phyloP scores from a whole-genome alignment of 768 basidiomycete genomes.

The Tephrocybe sp. region DNA sequence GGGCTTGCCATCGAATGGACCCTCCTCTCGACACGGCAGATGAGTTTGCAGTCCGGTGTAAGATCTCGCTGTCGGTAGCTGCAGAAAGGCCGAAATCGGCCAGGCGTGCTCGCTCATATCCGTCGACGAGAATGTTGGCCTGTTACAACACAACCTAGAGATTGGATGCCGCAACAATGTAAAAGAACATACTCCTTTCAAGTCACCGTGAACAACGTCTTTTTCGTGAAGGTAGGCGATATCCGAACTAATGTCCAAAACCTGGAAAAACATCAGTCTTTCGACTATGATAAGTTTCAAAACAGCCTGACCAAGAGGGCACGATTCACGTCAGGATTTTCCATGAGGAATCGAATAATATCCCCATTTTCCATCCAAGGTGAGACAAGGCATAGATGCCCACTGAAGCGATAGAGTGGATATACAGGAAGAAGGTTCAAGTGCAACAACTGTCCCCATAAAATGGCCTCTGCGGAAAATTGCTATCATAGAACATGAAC shows the following conservation, averaged over 20 bases:
- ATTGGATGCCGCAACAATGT: not conserved
- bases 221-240: conserved; percentile 32
- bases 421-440: conserved; percentile 32
- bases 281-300: not conserved
- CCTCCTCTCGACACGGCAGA: conserved; percentile 13
- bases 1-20: conserved; percentile 22
- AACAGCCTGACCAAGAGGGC: not conserved
- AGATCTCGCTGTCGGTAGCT: conserved; percentile 13
- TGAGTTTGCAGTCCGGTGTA: conserved; percentile 17
- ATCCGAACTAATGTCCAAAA: conserved; percentile 32
- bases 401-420: conserved; percentile 23
- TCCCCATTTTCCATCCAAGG: conserved; percentile 38
- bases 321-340: conserved; percentile 10
- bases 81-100: conserved; percentile 25
- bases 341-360: conserved; percentile 21
- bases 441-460: conserved; percentile 12
- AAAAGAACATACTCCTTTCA: conserved; percentile 37
- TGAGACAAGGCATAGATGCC: conserved; percentile 30
- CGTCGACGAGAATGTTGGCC: conserved; percentile 25
- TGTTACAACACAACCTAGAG: not conserved
- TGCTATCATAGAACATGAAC: not conserved
- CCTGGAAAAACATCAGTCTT: conserved; percentile 14
- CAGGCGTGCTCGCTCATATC: conserved; percentile 17
- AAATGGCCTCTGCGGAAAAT: conserved; percentile 4
- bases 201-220: conserved; percentile 43